Evolutionary conservation across 176 grass and related monocot species (phyloP), one percentile per base, ranked within the genome.

Genomic region (Lolium rigidum): DNA sequence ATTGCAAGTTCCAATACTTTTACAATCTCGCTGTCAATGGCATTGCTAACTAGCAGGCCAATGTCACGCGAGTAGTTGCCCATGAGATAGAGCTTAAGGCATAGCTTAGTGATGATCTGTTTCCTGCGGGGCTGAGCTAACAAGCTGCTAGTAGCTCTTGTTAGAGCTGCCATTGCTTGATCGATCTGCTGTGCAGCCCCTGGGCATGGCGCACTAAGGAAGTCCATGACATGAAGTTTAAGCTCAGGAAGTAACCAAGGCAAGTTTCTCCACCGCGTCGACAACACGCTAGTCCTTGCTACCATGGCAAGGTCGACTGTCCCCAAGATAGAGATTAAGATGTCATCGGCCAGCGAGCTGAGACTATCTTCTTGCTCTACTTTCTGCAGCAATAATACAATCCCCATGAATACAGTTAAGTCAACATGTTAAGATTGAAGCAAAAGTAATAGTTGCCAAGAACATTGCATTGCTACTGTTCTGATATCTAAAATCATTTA

Each of bases 1-100:
- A 84, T 62, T 2, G 41, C 24, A 21, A 84, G 39, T 3, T 84
- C 24, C 44, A 84, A 49, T 37, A 38, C 43, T 64, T 63, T 63
- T 7, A 14, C 1, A 11, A 49, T 49, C 43, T 25, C 1, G n/a
- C 5, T 48, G 10, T 49, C 70, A 74, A 74, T 49, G 70, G 70
- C 70, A 2, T 74, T 15, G 5, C 43, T 48, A 15, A 74, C 44
- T 4, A 74, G 70, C 12, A 25, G n/a, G 11, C 43, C 70, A 22
- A 74, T 74, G 10, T 48, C 20, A 15, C 12, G 41, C 4, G 55
- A 21, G 24, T 84, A 75, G 20, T 50, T 50, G 3, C 4, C 70
- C 2, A 4, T 7, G 43, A 13, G 4, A 24, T 73, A 48, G 43
- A 73, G 5, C 20, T 13, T n/a, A 0, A 47, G 43, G 43, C 43